Percentiles rank a stretch among this genome's conserved stretches.
phyloP scores from a whole-genome alignment of 139 green algal genomes.

The Chlorella sp. region DNA sequence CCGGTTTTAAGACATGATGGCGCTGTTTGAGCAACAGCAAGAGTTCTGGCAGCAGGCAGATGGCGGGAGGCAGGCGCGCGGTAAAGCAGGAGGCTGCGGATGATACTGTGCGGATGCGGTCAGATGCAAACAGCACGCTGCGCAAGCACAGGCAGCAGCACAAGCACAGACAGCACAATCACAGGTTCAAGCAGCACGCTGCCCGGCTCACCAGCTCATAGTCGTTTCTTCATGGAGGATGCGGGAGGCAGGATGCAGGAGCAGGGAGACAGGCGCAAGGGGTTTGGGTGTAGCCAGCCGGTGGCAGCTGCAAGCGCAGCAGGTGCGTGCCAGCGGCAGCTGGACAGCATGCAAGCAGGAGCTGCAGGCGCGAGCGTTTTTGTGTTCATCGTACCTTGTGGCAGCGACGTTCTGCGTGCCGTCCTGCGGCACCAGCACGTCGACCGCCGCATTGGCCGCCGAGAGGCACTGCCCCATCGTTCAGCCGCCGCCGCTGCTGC shows the following conservation, averaged over 20 bases:
- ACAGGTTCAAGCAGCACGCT: background rate
- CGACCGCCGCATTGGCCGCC: background rate
- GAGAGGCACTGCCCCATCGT: conserved; percentile 26
- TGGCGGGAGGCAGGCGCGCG: too few species aligned
- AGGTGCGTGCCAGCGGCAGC: background rate
- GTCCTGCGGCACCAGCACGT: background rate
- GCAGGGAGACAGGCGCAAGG: background rate
- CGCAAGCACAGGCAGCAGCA: background rate
- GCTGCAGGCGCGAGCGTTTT: too few species aligned
- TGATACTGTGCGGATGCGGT: too few species aligned
- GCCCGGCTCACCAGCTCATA: conserved; percentile 33
- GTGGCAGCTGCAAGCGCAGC: background rate
- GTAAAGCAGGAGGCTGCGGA: too few species aligned
- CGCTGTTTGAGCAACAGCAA: too few species aligned
- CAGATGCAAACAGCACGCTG: too few species aligned
- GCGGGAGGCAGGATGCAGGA: too few species aligned
- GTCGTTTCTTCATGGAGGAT: conserved; percentile 4
- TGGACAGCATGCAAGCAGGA: background rate
- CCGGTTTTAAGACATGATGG: too few species aligned
- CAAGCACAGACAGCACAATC: background rate
- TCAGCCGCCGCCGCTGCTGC: too few species aligned
- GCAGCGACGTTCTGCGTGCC: background rate
- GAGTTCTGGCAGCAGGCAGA: background rate
- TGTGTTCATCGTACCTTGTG: too few species aligned
- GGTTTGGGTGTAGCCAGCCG: background rate